These are phyloP conservation scores for Penicillium sp. DNA, from an alignment of 2,329 filamentous ascomycete genomes.

Conservation along the genomic window DNA sequence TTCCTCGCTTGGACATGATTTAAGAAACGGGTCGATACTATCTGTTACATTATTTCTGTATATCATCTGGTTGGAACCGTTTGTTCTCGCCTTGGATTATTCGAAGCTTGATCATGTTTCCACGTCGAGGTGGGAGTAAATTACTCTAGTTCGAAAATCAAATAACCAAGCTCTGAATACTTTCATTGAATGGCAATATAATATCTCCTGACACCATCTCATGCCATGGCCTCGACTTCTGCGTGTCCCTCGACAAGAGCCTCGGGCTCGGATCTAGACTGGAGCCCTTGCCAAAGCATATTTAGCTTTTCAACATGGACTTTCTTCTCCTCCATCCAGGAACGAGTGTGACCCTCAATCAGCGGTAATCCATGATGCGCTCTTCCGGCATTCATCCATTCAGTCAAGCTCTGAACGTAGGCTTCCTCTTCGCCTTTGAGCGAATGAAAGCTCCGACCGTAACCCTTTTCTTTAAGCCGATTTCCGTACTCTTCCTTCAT, in stretches of 20 bases:
- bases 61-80: not conserved
- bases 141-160: too few relatives aligned
- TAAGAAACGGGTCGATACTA: not conserved
- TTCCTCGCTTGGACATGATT: not conserved
- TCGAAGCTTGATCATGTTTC: too few relatives aligned
- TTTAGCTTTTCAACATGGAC: conserved; percentile 22
- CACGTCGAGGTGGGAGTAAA: too few relatives aligned
- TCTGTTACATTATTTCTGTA: not conserved
- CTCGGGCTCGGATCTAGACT: not conserved
- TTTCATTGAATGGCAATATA: too few relatives aligned
- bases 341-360: conserved; percentile 30
- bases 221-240: conserved; percentile 3
- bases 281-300: conserved; percentile 13
- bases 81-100: not conserved
- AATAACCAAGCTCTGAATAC: too few relatives aligned
- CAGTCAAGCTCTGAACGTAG: conserved; percentile 33
- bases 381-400: conserved; percentile 34
- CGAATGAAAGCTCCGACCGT: conserved; percentile 38
- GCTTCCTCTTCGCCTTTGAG: conserved; percentile 32
- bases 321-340: conserved; percentile 29
- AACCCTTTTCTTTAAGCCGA: conserved; percentile 24
- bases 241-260: conserved; percentile 2
- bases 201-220: not conserved
- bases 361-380: conserved; percentile 14
- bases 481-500: conserved; percentile 37